phyloP scores from a whole-genome alignment of 306 rosid genomes.

The Pyrus communis region DNA sequence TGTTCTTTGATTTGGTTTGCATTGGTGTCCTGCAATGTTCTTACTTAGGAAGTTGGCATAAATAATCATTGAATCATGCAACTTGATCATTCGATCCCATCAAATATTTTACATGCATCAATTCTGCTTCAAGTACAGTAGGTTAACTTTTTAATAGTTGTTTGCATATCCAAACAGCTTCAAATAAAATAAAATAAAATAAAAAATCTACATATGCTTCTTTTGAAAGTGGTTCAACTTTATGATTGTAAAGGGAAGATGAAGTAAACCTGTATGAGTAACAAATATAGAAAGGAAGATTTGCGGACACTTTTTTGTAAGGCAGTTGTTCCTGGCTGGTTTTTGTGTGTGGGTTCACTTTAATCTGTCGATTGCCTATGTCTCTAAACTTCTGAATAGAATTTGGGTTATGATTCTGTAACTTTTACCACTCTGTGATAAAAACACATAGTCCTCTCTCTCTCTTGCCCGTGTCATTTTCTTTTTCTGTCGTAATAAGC shows the following conservation, averaged over 20 bases:
- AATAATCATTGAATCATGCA: not conserved
- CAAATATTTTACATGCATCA: not conserved
- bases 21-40: not conserved
- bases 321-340: not conserved
- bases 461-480: not conserved
- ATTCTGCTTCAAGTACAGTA: not conserved
- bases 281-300: not conserved
- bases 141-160: not conserved
- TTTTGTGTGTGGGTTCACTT: not conserved
- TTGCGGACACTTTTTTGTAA: not conserved
- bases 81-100: not conserved
- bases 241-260: not conserved
- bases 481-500: not conserved
- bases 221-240: not conserved
- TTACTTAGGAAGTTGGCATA: not conserved
- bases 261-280: not conserved
- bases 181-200: no score
- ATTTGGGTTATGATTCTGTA: not conserved
- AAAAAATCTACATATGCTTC: not conserved
- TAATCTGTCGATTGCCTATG: not conserved
- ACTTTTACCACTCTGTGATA: not conserved
- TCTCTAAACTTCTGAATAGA: not conserved
- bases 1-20: not conserved
- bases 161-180: not conserved
- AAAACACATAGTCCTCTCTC: not conserved